Base-by-base conservation (phyloP, 192 early-diverging fungal species). In the Entomortierella parvispora region DNA sequence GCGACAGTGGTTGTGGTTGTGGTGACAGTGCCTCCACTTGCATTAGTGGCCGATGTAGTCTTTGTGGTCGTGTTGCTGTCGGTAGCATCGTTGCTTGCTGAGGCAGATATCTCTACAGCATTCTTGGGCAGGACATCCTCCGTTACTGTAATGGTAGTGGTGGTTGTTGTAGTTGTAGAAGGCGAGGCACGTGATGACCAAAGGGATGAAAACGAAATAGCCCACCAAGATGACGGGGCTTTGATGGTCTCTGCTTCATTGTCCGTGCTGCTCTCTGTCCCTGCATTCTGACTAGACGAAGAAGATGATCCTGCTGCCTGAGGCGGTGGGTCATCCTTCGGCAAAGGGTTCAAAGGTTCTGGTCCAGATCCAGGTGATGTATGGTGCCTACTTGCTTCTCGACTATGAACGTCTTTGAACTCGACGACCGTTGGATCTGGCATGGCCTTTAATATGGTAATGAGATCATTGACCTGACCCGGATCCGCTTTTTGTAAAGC, bases 361-460 rank as follows among this genome's bases (percentile, higher is more conserved):
- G n/a, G 25, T 22, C 34, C 26, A 26, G 62, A 25, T 52, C 8
- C 66, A 40, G 58, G 17, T 34, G 58, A 18, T 53, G 14, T 31
- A 12, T 51, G 47, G 4, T 77, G 58, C 33, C 47, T 59, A 42
- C 74, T 77, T 29, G 32, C 48, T 17, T 77, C 74, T 9, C 74
- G 60, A 48, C 26, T 58, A 47, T 77, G 74, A 6, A 77, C 61
- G 9, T 59, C 46, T 25, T 68, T 68, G 61, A 77, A 77, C 26
- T 71, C 72, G 10, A 60, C 55, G 1, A 82, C 69, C 9, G 67
- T 58, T 26, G 76, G 81, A 32, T 82, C 76, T 9, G 81, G 81
- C 81, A 82, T 82, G 29, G 76, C 70, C 22, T 82, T 82, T 4
- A 82, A 51, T 22, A 82, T 68, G 1, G 44, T 53, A 23, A 82